phyloP scores from a whole-genome alignment of 2,329 filamentous ascomycete genomes.

The Botryotinia globosa region DNA sequence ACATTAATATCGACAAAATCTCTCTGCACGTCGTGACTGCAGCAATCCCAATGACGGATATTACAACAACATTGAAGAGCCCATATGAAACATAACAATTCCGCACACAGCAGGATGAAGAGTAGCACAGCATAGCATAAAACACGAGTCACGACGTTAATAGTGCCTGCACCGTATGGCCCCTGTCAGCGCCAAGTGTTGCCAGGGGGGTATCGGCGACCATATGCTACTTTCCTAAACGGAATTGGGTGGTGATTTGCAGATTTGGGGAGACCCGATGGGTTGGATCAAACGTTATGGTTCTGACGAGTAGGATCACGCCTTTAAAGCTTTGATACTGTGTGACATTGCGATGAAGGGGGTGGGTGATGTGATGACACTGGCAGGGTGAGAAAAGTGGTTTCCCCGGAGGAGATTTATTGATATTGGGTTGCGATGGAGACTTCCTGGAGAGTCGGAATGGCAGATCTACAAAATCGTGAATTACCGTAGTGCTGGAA shows the following conservation, averaged over 20 bases:
- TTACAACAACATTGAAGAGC: not conserved
- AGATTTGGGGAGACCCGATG: slow-evolving; percentile 15
- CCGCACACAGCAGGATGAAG: not conserved
- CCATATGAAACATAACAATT: slow-evolving; percentile 5
- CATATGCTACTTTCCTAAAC: not conserved
- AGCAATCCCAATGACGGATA: not conserved
- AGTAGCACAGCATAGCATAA: slow-evolving; percentile 4
- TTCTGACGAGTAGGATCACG: slow-evolving; percentile 2
- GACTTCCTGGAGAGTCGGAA: not conserved
- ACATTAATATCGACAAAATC: not conserved
- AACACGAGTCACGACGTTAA: slow-evolving; percentile 15
- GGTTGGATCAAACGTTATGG: slow-evolving; percentile 18
- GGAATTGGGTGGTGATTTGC: not conserved
- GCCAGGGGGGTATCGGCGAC: slow-evolving; percentile 19
- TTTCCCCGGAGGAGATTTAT: slow-evolving; percentile 1
- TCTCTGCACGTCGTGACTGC: slow-evolving; percentile 6
- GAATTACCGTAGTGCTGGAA: not conserved
- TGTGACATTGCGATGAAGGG: not conserved
- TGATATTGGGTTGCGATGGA: slow-evolving; percentile 6
- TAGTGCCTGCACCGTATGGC: not conserved
- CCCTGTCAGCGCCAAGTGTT: slow-evolving; percentile 9
- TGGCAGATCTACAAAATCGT: slow-evolving; percentile 1
- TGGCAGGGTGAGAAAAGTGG: not conserved
- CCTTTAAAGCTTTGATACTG: not conserved
- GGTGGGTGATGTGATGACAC: not conserved